A percentile compares a stretch with the other conserved stretches of the same genome.
Conservation (phyloP, 164 flowering plant species). For the Dillenia turbinata region DNA sequence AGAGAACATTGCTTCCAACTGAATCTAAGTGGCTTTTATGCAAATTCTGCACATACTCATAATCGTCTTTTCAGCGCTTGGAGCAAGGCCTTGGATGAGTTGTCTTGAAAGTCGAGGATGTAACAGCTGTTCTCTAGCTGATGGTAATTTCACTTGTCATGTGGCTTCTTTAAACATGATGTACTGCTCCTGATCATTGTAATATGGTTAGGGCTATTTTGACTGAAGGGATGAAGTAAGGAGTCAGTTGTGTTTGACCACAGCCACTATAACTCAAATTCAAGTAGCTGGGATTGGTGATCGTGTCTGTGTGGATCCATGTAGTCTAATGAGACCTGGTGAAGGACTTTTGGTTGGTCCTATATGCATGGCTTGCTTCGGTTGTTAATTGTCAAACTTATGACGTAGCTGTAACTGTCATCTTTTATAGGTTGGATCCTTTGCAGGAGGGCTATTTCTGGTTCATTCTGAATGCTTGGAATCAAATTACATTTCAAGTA, state of each 20-base stretch:
- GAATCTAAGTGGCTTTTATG: too few relatives aligned
- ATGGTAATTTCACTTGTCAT: conserved; percentile 46
- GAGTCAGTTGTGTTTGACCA: conserved; percentile 49
- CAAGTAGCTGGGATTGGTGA: conserved; percentile 84
- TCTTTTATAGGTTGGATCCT: conserved; percentile 71
- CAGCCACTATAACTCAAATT: conserved; percentile 53
- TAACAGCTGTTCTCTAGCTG: conserved; percentile 49
- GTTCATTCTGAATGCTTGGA: conserved; percentile 94
- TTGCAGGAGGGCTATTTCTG: conserved; percentile 90
- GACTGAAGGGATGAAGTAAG: conserved; percentile 60
- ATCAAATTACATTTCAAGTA: conserved; percentile 84
- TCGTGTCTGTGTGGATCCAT: conserved; percentile 91
- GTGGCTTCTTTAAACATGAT: conserved; percentile 3
- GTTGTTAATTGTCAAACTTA: background rate
- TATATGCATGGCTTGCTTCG: background rate
- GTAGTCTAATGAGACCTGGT: conserved; percentile 89
- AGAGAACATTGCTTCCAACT: too few relatives aligned
- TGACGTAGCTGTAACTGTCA: background rate
- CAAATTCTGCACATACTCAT: too few relatives aligned
- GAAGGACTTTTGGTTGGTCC: conserved; percentile 87
- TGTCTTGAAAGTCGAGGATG: conserved; percentile 69
- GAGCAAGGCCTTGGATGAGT: conserved; percentile 86
- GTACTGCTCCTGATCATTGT: conserved; percentile 19
- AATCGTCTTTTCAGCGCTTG: conserved; percentile 47
- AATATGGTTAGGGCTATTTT: conserved; percentile 63